A percentile compares a stretch with the other conserved stretches of the same genome.
These are phyloP conservation scores for Saccharum officinarum DNA, from an alignment of 176 grass and related monocot genomes.

Conservation along the genomic window DNA sequence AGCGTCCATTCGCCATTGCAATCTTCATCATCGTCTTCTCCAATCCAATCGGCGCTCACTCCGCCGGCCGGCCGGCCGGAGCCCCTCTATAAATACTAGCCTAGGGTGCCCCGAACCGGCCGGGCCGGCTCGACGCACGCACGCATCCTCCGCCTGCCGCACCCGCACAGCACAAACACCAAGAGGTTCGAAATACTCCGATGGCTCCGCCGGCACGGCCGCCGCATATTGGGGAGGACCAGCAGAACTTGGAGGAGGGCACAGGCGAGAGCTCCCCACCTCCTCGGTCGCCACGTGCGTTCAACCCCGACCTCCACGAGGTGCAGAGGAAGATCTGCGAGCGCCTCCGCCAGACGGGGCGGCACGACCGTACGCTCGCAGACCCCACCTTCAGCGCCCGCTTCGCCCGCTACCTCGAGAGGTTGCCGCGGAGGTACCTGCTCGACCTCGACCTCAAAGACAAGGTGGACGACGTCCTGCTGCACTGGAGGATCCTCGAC, in stretches of 20 bases:
- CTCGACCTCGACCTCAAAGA: conserved; percentile 43
- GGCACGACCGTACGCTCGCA: conserved; percentile 16
- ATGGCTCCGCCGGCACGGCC: neutral
- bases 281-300: conserved; percentile 11
- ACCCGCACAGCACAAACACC: neutral
- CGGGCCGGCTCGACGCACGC: neutral
- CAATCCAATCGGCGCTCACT: conserved; percentile 7
- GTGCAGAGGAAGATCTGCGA: conserved; percentile 43
- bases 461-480: conserved; percentile 63
- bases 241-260: conserved; percentile 48
- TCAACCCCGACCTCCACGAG: neutral
- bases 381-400: conserved; percentile 25
- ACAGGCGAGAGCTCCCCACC: conserved; percentile 55
- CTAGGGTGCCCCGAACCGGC: neutral
- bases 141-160: neutral
- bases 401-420: conserved; percentile 51
- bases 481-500: conserved; percentile 70
- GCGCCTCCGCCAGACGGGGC: conserved; percentile 38
- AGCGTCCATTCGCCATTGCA: neutral
- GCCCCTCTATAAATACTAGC: conserved; percentile 9
- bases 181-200: neutral
- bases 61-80: conserved; percentile 18
- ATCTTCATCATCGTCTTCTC: neutral
- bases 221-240: neutral
- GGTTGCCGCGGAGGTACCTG: conserved; percentile 60